Evolutionary conservation across 371 early-diverging fungal genomes (phyloP).

Genomic region (Mortierella sp.): DNA sequence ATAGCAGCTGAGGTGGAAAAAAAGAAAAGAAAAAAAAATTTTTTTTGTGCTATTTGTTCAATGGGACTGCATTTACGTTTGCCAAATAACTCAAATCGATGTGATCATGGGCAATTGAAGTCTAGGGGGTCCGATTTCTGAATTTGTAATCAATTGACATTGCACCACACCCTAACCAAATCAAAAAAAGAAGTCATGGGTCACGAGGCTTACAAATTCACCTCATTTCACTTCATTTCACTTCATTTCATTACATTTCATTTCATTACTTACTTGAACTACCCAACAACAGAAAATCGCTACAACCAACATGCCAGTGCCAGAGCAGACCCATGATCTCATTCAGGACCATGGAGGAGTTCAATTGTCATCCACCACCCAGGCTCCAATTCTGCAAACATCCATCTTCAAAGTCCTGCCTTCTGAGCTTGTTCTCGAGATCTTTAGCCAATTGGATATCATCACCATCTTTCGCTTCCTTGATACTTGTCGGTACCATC

Average conservation of each 20-base stretch:
- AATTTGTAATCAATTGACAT: too few relatives aligned
- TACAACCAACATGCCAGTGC: background rate
- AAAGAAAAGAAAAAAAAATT: background rate
- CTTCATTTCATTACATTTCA: background rate
- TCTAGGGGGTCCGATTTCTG: too few relatives aligned
- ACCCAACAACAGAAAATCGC: too few relatives aligned
- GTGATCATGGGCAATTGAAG: too few relatives aligned
- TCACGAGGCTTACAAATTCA: background rate
- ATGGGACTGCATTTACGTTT: conserved; percentile 9
- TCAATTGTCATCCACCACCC: background rate
- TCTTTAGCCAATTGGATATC: conserved; percentile 43
- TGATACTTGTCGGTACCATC: conserved; percentile 48
- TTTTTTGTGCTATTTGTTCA: background rate
- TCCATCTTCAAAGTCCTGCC: conserved; percentile 32
- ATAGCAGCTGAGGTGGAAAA: conserved; percentile 28
- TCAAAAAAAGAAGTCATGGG: background rate
- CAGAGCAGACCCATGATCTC: background rate
- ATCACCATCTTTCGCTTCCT: conserved; percentile 49
- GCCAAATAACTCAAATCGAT: background rate
- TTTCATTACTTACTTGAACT: background rate
- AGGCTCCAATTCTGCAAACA: conserved; percentile 18
- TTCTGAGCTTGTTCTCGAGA: conserved; percentile 38
- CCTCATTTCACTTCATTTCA: background rate
- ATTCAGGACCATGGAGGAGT: background rate
- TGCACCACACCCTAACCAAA: too few relatives aligned